Percentiles rank a stretch among this genome's conserved stretches.
Conservation (phyloP, 805 yeast genomes). For the Dipodascopsis uninucleata region DNA sequence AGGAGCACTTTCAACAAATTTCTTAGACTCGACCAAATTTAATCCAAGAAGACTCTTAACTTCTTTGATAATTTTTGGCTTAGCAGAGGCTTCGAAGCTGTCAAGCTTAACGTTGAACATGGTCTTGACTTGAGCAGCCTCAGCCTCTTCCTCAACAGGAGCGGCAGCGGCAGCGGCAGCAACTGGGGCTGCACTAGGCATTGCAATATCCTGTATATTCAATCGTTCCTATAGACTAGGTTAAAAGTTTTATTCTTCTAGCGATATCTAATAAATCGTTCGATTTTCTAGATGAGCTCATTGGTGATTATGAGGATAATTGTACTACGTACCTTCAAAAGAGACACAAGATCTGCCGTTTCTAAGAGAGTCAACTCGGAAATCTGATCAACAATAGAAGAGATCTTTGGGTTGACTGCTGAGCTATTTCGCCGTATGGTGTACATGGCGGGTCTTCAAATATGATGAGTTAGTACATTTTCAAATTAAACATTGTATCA, state of each 20-base stretch:
- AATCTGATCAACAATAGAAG: conserved; percentile 83
- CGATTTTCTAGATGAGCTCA: conserved; percentile 23
- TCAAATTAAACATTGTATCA: no score
- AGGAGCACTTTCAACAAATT: conserved; percentile 97
- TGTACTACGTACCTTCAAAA: conserved; percentile 44
- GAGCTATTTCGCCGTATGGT: conserved; percentile 38
- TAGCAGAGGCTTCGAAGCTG: conserved; percentile 87
- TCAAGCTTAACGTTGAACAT: conserved; percentile 89
- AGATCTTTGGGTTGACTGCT: conserved; percentile 72
- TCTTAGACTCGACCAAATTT: conserved; percentile 94
- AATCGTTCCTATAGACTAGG: conserved; percentile 48
- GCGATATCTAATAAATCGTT: neutral
- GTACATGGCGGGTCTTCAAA: no score
- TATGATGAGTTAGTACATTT: no score
- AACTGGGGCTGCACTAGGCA: conserved; percentile 56
- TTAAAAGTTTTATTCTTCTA: neutral
- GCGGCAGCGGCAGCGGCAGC: conserved; percentile 63
- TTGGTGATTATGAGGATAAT: neutral
- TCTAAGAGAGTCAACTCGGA: conserved; percentile 87
- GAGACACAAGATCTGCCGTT: conserved; percentile 77
- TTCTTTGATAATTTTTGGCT: conserved; percentile 97
- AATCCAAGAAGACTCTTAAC: conserved; percentile 87
- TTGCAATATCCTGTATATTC: conserved; percentile 89
- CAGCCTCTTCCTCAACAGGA: conserved; percentile 67
- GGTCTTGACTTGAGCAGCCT: conserved; percentile 82